Evolutionary conservation across 495 filamentous ascomycete species (phyloP), one percentile per base, ranked within the genome.

Genomic region (Copromyces sp.): DNA sequence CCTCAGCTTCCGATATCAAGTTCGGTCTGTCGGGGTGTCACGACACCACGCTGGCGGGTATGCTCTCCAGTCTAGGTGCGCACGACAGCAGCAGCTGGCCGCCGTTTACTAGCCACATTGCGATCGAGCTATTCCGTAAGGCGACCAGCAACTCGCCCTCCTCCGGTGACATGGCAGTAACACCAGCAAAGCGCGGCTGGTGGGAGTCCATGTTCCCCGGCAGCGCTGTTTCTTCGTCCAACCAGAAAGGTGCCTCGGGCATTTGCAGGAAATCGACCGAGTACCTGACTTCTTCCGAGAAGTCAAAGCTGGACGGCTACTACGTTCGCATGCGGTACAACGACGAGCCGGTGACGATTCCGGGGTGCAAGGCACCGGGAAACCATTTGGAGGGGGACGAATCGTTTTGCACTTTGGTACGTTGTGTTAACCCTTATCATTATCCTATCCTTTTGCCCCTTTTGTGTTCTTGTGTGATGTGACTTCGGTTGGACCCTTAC

Each of bases 311-410:
- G 35, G 86, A 87, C 71, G 90, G 84, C 2, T 93, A 97, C 82
- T 99, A 92, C 82, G 95, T 99, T n/a, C 89, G 95, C n/a, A 80
- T 99, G 71, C 87, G 94, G 70, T 98, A 95, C 81, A 98, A 99
- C 75, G 95, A 98, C 79, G 84, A 86, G 47, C 88, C 92, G 0
- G 87, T 98, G 76, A 86, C 84, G 11, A 87, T 98, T 69, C 94
- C 94, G 7, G 94, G 93, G 38, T 99, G 95, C 78, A 89, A 86
- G 73, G 82, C 84, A 41, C 79, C 86, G 1, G 92, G 93, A 39
- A 97, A 94, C 47, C 95, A 99, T 82, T 85, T 97, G 6, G 88
- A 94, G 38, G 94, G 94, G 3, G 92, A 99, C 78, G 91, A 94
- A 74, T 92, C 87, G 32, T 97, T 99, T 79, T 98, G 95, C 83